Evolutionary conservation across 768 basidiomycete genomes (phyloP).

Genomic region (Cytidiella melzeri): DNA sequence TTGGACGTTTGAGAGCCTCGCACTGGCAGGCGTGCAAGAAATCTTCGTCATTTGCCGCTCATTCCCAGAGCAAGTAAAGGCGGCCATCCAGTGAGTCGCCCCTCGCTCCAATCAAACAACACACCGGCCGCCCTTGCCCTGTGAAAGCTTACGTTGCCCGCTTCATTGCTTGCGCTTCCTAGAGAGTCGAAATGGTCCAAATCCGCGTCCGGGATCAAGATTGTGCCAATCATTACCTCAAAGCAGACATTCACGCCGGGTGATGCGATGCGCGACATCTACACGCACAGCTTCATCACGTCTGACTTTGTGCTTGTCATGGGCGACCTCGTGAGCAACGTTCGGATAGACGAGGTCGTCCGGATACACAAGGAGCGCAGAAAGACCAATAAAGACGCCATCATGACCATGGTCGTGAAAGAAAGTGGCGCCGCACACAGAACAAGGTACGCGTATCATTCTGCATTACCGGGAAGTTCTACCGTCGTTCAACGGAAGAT

Average conservation of each 20-base stretch:
- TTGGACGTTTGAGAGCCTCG: slow-evolving; percentile 95
- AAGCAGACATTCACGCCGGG: slow-evolving; percentile 86
- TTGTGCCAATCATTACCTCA: slow-evolving; percentile 79
- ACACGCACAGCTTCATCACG: slow-evolving; percentile 85
- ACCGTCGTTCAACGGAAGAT: background rate
- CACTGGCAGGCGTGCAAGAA: slow-evolving; percentile 93
- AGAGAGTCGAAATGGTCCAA: slow-evolving; percentile 86
- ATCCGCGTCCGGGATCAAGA: slow-evolving; percentile 71
- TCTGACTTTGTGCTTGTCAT: slow-evolving; percentile 88
- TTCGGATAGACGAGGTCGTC: slow-evolving; percentile 86
- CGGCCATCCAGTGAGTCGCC: slow-evolving; percentile 67
- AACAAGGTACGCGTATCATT: slow-evolving; percentile 48
- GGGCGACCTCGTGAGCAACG: slow-evolving; percentile 90
- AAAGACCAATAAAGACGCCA: slow-evolving; percentile 84
- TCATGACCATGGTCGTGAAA: slow-evolving; percentile 95
- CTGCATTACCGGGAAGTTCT: background rate
- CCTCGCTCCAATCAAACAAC: slow-evolving; percentile 6
- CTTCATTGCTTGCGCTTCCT: slow-evolving; percentile 1
- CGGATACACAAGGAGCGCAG: slow-evolving; percentile 83
- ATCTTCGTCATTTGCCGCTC: slow-evolving; percentile 94
- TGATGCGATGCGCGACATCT: slow-evolving; percentile 91
- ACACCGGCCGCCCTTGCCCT: background rate
- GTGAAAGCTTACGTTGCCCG: background rate
- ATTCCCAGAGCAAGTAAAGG: slow-evolving; percentile 80
- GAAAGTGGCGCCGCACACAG: slow-evolving; percentile 67